Evolutionary conservation across 2,329 filamentous ascomycete species (phyloP).

Genomic region (Periconia sp.): DNA sequence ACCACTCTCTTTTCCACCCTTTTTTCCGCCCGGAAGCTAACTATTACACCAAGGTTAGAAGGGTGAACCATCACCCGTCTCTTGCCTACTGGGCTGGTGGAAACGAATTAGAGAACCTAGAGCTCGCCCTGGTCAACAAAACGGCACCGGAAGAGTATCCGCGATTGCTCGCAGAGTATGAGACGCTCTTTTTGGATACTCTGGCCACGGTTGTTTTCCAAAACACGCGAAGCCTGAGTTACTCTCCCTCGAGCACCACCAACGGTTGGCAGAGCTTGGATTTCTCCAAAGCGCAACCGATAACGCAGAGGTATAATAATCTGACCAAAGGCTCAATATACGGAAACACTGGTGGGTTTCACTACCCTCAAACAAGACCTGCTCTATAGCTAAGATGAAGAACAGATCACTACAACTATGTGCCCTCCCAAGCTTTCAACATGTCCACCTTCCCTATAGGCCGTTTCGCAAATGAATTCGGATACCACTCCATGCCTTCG

Average conservation of each 20-base stretch:
- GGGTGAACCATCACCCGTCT: slow-evolving; percentile 60
- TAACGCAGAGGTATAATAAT: slow-evolving; percentile 61
- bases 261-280: slow-evolving; percentile 61
- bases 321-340: slow-evolving; percentile 56
- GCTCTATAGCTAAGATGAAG: background rate
- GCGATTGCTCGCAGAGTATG: slow-evolving; percentile 55
- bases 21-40: too few species aligned
- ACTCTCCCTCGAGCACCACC: slow-evolving; percentile 61
- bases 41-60: slow-evolving; percentile 45
- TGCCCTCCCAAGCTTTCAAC: slow-evolving; percentile 56
- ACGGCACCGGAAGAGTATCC: slow-evolving; percentile 47
- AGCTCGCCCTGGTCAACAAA: slow-evolving; percentile 46
- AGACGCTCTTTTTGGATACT: slow-evolving; percentile 59
- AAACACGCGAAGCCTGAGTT: slow-evolving; percentile 62
- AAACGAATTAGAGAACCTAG: slow-evolving; percentile 63
- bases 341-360: slow-evolving; percentile 53
- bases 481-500: slow-evolving; percentile 64
- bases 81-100: slow-evolving; percentile 45
- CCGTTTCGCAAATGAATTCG: slow-evolving; percentile 65
- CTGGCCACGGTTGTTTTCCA: slow-evolving; percentile 60
- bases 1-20: too few species aligned
- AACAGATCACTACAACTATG: slow-evolving; percentile 61
- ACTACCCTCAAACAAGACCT: background rate
- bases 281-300: slow-evolving; percentile 55
- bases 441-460: slow-evolving; percentile 58